Base-by-base conservation (phyloP, 768 basidiomycete species). In the Mycena albidolilacea region DNA sequence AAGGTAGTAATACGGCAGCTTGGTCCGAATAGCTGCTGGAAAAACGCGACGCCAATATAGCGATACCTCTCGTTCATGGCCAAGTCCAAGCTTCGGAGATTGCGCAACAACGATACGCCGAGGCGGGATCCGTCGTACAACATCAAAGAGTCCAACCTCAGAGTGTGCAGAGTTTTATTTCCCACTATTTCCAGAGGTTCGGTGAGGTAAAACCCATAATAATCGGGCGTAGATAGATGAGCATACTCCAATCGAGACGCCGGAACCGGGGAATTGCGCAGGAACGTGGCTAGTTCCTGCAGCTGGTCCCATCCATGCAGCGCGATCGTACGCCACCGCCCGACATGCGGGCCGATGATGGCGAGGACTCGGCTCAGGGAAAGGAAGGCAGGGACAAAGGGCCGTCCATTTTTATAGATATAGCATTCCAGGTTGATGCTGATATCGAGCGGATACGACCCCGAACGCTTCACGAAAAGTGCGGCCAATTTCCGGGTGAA, bases 281-380 rank as follows among this genome's bases (percentile, higher is more conserved):
- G n/a, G 38, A 67, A 58, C 23, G 21, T 5, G 55, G n/a, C 15
- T 14, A 67, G 41, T 9, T 67, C 65, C 21, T 35, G 2, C 15
- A 66, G n/a, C 5, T 57, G 23, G 14, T 43, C 64, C 50, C 50
- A 39, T 54, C 54, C 64, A 14, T 54, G 52, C 3, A 66, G 17
- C 17, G 43, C 65, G 30, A 58, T 57, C 30, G 41, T 44, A 7
- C 55, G 65, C 54, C 52, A 66, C 5, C 55, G 52, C 15, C 65
- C 65, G 17, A 68, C 37, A 39, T 68, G 58, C 19, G 67, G 58
- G 7, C 67, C 67, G 46, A 68, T 19, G 17, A 61, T 68, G 9
- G 43, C 23, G 17, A 68, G 38, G 14, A 39, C 37, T 15, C 7
- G 50, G 44, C 8, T n/a, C 44, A 68, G 8, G 35, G 44, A 12